phyloP scores from a whole-genome alignment of 305 asterid species.

The Fraxinus angustifolia region DNA sequence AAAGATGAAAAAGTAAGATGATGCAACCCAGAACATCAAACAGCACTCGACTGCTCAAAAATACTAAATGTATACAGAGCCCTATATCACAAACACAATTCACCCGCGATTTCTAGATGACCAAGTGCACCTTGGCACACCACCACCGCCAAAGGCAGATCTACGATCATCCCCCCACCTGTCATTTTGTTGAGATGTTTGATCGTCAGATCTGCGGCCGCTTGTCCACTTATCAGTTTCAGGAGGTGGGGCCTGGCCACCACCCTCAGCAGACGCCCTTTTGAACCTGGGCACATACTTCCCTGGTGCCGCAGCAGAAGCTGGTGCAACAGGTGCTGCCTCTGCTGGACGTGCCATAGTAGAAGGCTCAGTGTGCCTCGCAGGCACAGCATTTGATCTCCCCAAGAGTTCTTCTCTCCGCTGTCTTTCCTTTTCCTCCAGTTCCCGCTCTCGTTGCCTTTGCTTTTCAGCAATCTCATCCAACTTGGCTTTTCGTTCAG shows the following conservation, averaged over 20 bases:
- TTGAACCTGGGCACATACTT: conserved; percentile 65
- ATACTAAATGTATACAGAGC: neutral
- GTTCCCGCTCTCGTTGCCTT: conserved; percentile 73
- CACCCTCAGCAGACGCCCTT: conserved; percentile 37
- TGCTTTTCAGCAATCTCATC: conserved; percentile 91
- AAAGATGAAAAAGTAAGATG: neutral
- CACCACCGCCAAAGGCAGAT: conserved; percentile 28
- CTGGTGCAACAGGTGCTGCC: conserved; percentile 29
- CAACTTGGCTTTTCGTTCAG: conserved; percentile 76
- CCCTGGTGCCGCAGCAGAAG: conserved; percentile 38
- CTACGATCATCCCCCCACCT: conserved; percentile 51
- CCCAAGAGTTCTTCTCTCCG: conserved; percentile 58
- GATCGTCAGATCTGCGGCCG: conserved; percentile 43
- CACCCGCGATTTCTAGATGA: conserved; percentile 31
- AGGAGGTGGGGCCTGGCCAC: conserved; percentile 44
- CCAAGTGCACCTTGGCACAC: conserved; percentile 51
- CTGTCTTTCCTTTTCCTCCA: conserved; percentile 71
- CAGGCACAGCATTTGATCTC: conserved; percentile 30
- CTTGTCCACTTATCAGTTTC: conserved; percentile 65
- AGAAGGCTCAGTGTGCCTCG: conserved; percentile 32
- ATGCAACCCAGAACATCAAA: neutral
- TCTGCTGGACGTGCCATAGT: conserved; percentile 38
- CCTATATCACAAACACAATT: neutral
- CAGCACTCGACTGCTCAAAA: neutral
- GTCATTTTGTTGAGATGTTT: conserved; percentile 37